Percentiles rank a stretch among this genome's conserved stretches.
Conservation (phyloP, 2,329 filamentous ascomycete species). For the Nectriaceae sp. region DNA sequence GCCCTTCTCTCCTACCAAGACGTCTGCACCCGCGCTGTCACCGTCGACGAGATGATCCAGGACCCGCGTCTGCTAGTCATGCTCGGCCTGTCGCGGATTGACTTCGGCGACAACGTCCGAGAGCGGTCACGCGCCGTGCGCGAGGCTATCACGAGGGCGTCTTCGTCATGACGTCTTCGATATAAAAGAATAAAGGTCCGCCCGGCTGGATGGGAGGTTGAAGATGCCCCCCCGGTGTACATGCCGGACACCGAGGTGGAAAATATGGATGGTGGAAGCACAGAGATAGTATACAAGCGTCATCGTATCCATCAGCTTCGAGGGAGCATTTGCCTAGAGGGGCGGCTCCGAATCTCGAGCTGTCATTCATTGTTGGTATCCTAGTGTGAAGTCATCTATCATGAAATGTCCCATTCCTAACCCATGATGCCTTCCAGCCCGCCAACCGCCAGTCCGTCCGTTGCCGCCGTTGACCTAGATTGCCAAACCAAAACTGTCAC, state of each 20-base stretch:
- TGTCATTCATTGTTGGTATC: slow-evolving; percentile 12
- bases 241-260: neutral
- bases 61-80: slow-evolving; percentile 32
- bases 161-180: slow-evolving; percentile 13
- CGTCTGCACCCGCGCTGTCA: slow-evolving; percentile 32
- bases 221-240: slow-evolving; percentile 1
- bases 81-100: slow-evolving; percentile 33
- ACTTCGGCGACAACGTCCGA: slow-evolving; percentile 32
- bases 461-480: too few species aligned
- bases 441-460: too few species aligned
- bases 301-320: neutral
- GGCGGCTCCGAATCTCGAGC: slow-evolving; percentile 9
- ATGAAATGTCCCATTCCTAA: neutral
- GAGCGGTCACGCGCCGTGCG: slow-evolving; percentile 28
- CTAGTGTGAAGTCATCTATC: slow-evolving; percentile 9
- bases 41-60: slow-evolving; percentile 34
- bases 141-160: slow-evolving; percentile 17
- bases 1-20: slow-evolving; percentile 31
- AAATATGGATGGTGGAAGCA: too few species aligned
- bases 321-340: neutral
- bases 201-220: slow-evolving; percentile 5
- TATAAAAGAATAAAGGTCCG: slow-evolving; percentile 7
- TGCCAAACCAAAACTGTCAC: too few species aligned
- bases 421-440: neutral
- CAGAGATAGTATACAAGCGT: slow-evolving; percentile 10